phyloP scores from a whole-genome alignment of 768 basidiomycete species.

The Boletellus ananiceps region DNA sequence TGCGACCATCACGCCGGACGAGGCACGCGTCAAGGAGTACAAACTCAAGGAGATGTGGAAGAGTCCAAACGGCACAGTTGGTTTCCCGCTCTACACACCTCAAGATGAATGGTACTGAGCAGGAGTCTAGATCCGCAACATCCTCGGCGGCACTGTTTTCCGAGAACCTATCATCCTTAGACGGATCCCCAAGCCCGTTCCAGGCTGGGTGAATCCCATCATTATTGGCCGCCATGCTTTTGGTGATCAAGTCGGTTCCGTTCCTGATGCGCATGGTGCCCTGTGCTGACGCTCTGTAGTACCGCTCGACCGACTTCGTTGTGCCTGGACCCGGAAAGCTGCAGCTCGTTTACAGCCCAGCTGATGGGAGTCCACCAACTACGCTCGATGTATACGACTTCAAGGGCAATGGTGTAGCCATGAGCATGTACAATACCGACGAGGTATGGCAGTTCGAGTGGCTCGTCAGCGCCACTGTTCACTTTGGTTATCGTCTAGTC shows the following conservation, averaged over 20 bases:
- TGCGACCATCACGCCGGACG: constrained; percentile 98
- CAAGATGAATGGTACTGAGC: not conserved
- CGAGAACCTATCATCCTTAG: constrained; percentile 94
- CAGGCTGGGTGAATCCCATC: constrained; percentile 97
- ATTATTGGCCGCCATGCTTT: constrained; percentile 96
- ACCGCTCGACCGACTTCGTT: constrained; percentile 90
- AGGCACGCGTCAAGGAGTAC: constrained; percentile 94
- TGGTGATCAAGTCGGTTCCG: constrained; percentile 73
- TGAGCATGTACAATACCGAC: constrained; percentile 99
- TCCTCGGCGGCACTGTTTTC: constrained; percentile 97
- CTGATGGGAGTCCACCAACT: constrained; percentile 63
- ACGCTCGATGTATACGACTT: constrained; percentile 89
- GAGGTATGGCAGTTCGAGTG: constrained; percentile 46
- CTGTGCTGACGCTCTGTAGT: constrained; percentile 41
- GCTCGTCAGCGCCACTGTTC: not conserved
- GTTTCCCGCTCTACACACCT: constrained; percentile 24
- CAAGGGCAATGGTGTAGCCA: constrained; percentile 85
- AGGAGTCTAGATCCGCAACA: constrained; percentile 80
- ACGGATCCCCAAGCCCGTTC: constrained; percentile 88
- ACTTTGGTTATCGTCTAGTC: constrained; percentile 43
- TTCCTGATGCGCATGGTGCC: constrained; percentile 6
- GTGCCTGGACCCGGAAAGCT: constrained; percentile 91
- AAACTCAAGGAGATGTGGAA: constrained; percentile 99
- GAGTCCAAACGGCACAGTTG: constrained; percentile 90
- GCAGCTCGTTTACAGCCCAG: constrained; percentile 85